These are phyloP conservation scores for Cladosporium cucumerinum DNA, from an alignment of 2,329 filamentous ascomycete species.

Conservation along the genomic window DNA sequence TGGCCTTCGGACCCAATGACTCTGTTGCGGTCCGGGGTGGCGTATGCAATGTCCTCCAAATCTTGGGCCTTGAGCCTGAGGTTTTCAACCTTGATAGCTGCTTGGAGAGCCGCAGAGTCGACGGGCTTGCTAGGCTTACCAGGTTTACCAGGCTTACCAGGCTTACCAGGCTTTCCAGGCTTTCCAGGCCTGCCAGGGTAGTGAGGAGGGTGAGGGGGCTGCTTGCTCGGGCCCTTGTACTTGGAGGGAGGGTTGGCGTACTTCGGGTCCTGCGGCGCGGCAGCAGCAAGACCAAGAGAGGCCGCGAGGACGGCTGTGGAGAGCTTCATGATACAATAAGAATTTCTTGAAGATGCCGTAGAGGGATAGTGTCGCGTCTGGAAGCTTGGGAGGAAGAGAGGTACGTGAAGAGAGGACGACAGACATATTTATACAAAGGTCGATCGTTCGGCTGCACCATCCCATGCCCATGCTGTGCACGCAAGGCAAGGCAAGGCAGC, in stretches of 20 bases:
- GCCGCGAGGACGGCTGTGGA: slow-evolving; percentile 7
- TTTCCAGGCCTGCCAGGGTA: not conserved
- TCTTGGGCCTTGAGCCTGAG: slow-evolving; percentile 27
- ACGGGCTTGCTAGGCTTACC: slow-evolving; percentile 33
- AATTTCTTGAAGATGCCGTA: not conserved
- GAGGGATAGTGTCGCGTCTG: not conserved
- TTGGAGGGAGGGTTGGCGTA: not conserved
- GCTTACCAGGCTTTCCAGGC: not conserved
- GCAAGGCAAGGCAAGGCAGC: not conserved
- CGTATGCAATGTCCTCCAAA: slow-evolving; percentile 40
- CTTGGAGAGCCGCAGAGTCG: slow-evolving; percentile 15
- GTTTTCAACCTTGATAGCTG: slow-evolving; percentile 11
- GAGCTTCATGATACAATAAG: slow-evolving; percentile 8
- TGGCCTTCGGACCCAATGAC: slow-evolving; percentile 38
- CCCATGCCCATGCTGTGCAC: not conserved
- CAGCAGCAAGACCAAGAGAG: slow-evolving; percentile 7
- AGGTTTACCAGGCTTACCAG: not conserved
- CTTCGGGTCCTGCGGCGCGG: not conserved
- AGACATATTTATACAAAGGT: slow-evolving; percentile 3
- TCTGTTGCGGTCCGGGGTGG: slow-evolving; percentile 36
- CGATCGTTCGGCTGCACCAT: not conserved
- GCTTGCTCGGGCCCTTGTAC: not conserved
- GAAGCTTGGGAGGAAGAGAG: not conserved
- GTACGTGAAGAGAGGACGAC: not conserved
- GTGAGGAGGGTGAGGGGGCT: slow-evolving; percentile 8